phyloP scores from a whole-genome alignment of 2,329 filamentous ascomycete genomes.

The Myriosclerotinia duriaeana region DNA sequence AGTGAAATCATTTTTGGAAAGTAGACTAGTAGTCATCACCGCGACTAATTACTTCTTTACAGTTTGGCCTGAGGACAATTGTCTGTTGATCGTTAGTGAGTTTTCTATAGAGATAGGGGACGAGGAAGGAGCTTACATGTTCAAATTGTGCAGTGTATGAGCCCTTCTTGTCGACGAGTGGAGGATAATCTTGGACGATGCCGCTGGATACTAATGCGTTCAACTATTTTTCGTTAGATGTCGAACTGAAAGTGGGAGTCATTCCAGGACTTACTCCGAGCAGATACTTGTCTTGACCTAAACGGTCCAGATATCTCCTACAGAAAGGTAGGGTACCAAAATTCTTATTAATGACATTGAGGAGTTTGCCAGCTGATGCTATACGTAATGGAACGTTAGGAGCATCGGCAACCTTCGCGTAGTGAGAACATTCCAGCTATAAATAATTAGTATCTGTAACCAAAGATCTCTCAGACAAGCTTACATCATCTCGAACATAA shows the following conservation, averaged over 20 bases:
- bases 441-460: conserved; percentile 27
- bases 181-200: conserved; percentile 87
- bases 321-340: conserved; percentile 93
- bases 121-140: conserved; percentile 61
- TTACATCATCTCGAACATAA: conserved; percentile 79
- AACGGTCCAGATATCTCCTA: conserved; percentile 81
- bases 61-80: conserved; percentile 71
- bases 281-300: conserved; percentile 94
- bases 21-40: conserved; percentile 73
- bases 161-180: conserved; percentile 86
- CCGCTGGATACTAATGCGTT: conserved; percentile 81
- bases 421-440: conserved; percentile 80
- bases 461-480: conserved; percentile 30
- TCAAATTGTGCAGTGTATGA: conserved; percentile 94
- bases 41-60: conserved; percentile 84
- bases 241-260: not conserved
- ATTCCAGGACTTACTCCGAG: conserved; percentile 64
- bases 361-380: conserved; percentile 78
- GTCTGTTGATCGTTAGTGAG: conserved; percentile 59
- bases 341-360: conserved; percentile 92
- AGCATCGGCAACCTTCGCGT: conserved; percentile 71
- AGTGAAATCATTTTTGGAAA: not conserved
- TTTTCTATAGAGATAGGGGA: not conserved
- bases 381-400: conserved; percentile 74
- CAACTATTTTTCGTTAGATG: conserved; percentile 54